Conservation (phyloP, 2,329 filamentous ascomycete genomes). For the Colletotrichum australisinense region DNA sequence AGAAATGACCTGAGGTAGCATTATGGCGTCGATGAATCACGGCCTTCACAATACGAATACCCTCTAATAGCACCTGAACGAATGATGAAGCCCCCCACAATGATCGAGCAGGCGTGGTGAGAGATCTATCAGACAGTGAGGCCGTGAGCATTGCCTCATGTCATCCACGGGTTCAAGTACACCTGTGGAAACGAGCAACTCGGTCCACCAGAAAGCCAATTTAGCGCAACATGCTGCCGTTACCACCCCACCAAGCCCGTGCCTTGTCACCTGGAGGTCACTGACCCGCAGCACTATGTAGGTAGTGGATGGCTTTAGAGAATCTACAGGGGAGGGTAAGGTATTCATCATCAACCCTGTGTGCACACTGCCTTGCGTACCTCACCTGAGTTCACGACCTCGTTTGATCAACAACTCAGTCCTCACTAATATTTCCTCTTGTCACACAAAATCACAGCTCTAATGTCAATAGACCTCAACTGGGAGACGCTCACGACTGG, state of each 20-base stretch:
- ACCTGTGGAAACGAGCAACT: not conserved
- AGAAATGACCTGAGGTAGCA: constrained; percentile 1
- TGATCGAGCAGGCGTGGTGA: not conserved
- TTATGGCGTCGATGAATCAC: constrained; percentile 27
- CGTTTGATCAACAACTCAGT: not conserved
- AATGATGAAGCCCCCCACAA: not conserved
- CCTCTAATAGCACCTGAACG: constrained; percentile 18
- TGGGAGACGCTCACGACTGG: constrained; percentile 94
- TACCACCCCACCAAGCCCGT: not conserved
- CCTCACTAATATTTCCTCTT: not conserved
- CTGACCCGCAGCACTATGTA: not conserved
- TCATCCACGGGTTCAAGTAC: not conserved
- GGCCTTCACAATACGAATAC: constrained; percentile 29
- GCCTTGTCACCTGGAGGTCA: not conserved
- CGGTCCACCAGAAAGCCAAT: not conserved
- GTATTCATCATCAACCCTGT: not conserved
- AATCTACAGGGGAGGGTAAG: too few relatives aligned
- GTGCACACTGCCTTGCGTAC: not conserved
- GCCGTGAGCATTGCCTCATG: not conserved
- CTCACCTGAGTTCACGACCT: not conserved
- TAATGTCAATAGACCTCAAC: constrained; percentile 97
- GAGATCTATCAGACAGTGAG: not conserved
- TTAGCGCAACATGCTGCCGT: not conserved
- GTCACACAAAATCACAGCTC: constrained; percentile 1
- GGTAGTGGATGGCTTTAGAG: too few relatives aligned